A percentile compares a stretch with the other conserved stretches of the same genome.
phyloP scores from a whole-genome alignment of 108 stramenopile genomes.

The Nitzschia inconspicua region DNA sequence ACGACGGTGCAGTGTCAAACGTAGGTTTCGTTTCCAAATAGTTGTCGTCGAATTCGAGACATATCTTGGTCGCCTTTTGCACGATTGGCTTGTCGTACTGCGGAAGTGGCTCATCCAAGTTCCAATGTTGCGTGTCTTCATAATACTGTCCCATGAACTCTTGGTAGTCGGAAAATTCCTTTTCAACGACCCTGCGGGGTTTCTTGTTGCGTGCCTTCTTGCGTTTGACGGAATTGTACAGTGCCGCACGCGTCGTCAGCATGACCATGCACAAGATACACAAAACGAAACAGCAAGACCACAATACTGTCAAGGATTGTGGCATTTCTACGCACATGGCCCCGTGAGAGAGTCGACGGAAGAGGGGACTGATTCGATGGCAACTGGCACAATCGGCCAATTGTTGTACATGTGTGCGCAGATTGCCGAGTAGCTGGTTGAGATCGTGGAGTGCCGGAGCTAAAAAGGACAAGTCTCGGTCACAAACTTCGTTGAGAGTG shows the following conservation, averaged over 20 bases:
- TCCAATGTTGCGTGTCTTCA: slow-evolving; percentile 32
- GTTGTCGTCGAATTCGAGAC: slow-evolving; percentile 4
- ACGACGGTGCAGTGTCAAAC: slow-evolving; percentile 18
- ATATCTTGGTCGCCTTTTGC: not conserved
- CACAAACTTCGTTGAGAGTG: slow-evolving; percentile 8
- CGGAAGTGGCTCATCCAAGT: slow-evolving; percentile 1
- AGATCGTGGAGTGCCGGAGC: slow-evolving; percentile 10
- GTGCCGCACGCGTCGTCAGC: slow-evolving; percentile 40
- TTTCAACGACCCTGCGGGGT: slow-evolving; percentile 26
- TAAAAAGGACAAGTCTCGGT: slow-evolving; percentile 21
- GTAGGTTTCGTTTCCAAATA: slow-evolving; percentile 15
- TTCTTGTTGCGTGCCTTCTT: slow-evolving; percentile 24
- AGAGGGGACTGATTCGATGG: slow-evolving; percentile 25
- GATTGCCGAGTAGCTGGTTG: not conserved
- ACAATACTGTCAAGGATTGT: slow-evolving; percentile 29
- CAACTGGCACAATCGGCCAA: slow-evolving; percentile 23
- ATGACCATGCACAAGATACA: slow-evolving; percentile 31
- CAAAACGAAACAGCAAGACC: slow-evolving; percentile 18
- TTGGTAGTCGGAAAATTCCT: slow-evolving; percentile 46
- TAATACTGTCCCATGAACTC: slow-evolving; percentile 46
- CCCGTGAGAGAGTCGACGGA: slow-evolving; percentile 30
- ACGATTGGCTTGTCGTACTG: not conserved
- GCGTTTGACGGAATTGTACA: slow-evolving; percentile 33
- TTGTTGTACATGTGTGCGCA: slow-evolving; percentile 10
- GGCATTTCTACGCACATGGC: slow-evolving; percentile 36